Conservation (phyloP, 2,329 filamentous ascomycete species). For the Apiospora phragmitis region DNA sequence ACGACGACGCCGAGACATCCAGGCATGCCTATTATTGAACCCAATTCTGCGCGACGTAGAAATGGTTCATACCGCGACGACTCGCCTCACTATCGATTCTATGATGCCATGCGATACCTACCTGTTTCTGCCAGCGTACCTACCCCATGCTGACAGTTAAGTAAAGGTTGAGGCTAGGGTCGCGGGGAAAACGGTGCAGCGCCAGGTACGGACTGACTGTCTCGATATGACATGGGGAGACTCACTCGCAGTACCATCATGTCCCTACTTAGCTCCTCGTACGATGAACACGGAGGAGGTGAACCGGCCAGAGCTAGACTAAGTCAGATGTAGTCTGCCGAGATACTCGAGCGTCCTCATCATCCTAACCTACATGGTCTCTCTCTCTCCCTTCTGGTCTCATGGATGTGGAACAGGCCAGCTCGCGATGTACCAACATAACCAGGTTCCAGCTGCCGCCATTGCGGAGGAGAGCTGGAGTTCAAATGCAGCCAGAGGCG, state of each 20-base stretch:
- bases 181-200: neutral
- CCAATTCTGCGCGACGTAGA: slow-evolving; percentile 2
- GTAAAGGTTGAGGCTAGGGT: neutral
- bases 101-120: neutral
- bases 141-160: neutral
- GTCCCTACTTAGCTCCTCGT: neutral
- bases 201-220: neutral
- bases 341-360: neutral
- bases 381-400: neutral
- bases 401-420: neutral
- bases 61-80: neutral
- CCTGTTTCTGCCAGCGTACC: neutral
- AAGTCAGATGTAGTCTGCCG: neutral
- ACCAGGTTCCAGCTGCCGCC: neutral
- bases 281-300: neutral
- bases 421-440: neutral
- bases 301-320: neutral
- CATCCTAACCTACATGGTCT: neutral
- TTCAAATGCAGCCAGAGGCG: neutral
- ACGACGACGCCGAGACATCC: neutral
- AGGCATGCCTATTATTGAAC: slow-evolving; percentile 2
- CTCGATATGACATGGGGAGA: neutral
- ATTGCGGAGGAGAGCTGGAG: neutral
- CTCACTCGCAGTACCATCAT: neutral
- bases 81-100: neutral